A percentile compares a stretch with the other conserved stretches of the same genome.
These are phyloP conservation scores for Chlorella variabilis DNA, from an alignment of 163 green algal species.

Conservation along the genomic window DNA sequence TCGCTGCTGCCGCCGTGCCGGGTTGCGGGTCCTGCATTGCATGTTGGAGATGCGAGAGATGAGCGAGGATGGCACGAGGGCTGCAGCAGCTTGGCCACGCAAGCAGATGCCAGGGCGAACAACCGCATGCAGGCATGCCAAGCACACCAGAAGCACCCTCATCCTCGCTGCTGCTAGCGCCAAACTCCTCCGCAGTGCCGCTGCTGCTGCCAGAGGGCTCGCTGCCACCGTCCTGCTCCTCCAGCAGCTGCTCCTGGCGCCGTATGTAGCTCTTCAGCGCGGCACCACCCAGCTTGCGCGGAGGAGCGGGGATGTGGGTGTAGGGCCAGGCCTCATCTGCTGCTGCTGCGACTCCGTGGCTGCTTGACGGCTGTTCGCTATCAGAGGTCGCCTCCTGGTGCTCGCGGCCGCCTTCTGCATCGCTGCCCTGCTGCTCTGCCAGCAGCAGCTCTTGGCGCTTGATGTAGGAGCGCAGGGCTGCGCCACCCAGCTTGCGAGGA, in stretches of 20 bases:
- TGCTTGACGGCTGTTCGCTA: not conserved
- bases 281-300: not conserved
- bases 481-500: constrained; percentile 13
- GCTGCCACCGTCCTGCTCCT: not conserved
- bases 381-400: not conserved
- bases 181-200: constrained; percentile 28
- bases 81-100: no score
- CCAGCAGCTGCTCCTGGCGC: not conserved
- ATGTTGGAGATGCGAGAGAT: not conserved
- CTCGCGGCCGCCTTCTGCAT: not conserved
- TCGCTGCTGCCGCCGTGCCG: not conserved
- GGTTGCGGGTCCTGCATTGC: not conserved
- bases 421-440: not conserved
- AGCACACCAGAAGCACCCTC: no score
- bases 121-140: not conserved
- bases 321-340: not conserved
- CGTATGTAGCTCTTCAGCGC: not conserved
- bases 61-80: no score
- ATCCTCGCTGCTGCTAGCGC: constrained; percentile 8
- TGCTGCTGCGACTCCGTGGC: not conserved
- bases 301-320: not conserved
- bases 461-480: constrained; percentile 22
- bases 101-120: not conserved
- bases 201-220: constrained; percentile 28
- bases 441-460: constrained; percentile 23